phyloP scores from a whole-genome alignment of 352 stramenopile genomes.

The Globisporangium rhizosaccharum region DNA sequence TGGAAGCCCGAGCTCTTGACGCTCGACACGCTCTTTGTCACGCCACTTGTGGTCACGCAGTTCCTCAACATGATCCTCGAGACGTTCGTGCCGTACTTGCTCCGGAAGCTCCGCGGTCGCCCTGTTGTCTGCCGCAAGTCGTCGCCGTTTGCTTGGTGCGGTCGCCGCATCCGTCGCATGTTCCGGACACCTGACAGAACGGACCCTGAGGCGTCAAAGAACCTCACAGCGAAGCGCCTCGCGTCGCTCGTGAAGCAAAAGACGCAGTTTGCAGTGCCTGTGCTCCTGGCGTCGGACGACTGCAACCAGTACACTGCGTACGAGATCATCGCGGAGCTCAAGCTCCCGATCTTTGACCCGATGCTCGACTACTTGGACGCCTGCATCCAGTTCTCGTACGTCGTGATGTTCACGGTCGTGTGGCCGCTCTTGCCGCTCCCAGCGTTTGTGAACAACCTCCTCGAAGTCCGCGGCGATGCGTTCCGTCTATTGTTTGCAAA shows the following conservation, averaged over 20 bases:
- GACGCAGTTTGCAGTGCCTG: slow-evolving; percentile 60
- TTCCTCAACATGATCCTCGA: slow-evolving; percentile 88
- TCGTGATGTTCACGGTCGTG: slow-evolving; percentile 89
- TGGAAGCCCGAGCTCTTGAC: slow-evolving; percentile 70
- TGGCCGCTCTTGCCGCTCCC: slow-evolving; percentile 84
- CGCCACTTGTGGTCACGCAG: slow-evolving; percentile 82
- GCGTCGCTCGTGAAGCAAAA: slow-evolving; percentile 60
- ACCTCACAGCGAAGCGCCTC: slow-evolving; percentile 62
- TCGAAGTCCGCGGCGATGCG: slow-evolving; percentile 81
- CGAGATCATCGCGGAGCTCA: slow-evolving; percentile 80
- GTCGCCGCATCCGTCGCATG: slow-evolving; percentile 29
- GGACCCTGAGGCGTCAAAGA: slow-evolving; percentile 19
- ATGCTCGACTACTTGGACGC: slow-evolving; percentile 86
- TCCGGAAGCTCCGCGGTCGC: slow-evolving; percentile 71
- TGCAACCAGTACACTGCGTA: slow-evolving; percentile 85
- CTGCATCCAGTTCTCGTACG: slow-evolving; percentile 88
- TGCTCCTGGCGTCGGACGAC: slow-evolving; percentile 72
- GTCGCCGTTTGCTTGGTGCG: slow-evolving; percentile 54
- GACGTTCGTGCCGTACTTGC: slow-evolving; percentile 78
- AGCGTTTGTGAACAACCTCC: slow-evolving; percentile 84
- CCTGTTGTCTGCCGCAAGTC: slow-evolving; percentile 61
- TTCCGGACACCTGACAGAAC: slow-evolving; percentile 17
- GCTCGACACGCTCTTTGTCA: slow-evolving; percentile 86
- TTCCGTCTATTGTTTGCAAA: slow-evolving; percentile 80
- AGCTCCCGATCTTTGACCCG: slow-evolving; percentile 77